Evolutionary conservation across 2,329 filamentous ascomycete species (phyloP).

Genomic region (Monilinia fructicola): DNA sequence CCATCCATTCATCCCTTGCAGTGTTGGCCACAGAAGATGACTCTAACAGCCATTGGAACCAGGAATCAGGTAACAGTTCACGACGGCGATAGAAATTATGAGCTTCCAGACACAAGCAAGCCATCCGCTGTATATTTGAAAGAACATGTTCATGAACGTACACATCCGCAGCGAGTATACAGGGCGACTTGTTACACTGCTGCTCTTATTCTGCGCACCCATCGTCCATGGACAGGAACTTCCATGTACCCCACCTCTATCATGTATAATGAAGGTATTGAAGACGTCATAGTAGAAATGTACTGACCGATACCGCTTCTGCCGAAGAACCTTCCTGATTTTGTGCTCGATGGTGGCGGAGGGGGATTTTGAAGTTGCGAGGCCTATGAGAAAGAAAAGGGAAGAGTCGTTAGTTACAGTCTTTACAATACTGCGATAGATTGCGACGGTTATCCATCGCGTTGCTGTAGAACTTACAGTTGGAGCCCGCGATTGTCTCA

Average conservation of each 20-base stretch:
- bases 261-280: not conserved
- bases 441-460: not conserved
- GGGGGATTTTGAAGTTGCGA: conserved; percentile 82
- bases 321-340: conserved; percentile 86
- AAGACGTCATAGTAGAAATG: conserved; percentile 29
- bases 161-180: not conserved
- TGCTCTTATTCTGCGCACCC: too few species aligned
- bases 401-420: conserved; percentile 24
- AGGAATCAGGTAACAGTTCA: not conserved
- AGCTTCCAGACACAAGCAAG: not conserved
- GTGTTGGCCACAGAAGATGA: not conserved
- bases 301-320: conserved; percentile 75
- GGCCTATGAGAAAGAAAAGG: conserved; percentile 31
- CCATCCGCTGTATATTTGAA: not conserved
- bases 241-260: not conserved
- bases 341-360: conserved; percentile 87
- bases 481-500: conserved; percentile 95
- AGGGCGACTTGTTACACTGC: not conserved
- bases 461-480: conserved; percentile 63
- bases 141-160: not conserved
- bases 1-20: conserved; percentile 38
- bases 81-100: not conserved
- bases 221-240: not conserved
- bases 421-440: not conserved
- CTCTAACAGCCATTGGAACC: not conserved